A percentile compares a stretch with the other conserved stretches of the same genome.
Conservation (phyloP, 2,329 filamentous ascomycete species). For the Diaporthe nobilis region DNA sequence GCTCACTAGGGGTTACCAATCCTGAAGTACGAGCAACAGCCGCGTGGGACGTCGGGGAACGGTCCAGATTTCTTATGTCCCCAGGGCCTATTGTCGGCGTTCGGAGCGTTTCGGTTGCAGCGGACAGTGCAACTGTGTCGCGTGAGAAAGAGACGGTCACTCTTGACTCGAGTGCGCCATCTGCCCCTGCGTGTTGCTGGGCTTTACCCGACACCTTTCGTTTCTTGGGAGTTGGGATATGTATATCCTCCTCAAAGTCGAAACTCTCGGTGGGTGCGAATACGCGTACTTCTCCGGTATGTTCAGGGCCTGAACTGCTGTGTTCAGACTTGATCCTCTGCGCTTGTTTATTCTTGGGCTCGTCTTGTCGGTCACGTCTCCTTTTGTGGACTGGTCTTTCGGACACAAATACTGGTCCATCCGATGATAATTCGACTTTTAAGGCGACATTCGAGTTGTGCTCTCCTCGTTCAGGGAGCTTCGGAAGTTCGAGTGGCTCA, state of each 20-base stretch:
- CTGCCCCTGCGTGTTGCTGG: background rate
- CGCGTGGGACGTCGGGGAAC: background rate
- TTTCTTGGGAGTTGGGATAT: constrained; percentile 61
- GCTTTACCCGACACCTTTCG: constrained; percentile 35
- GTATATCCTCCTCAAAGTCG: constrained; percentile 68
- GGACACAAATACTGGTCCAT: constrained; percentile 64
- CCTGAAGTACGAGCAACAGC: constrained; percentile 35
- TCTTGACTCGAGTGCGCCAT: background rate
- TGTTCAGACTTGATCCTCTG: constrained; percentile 61
- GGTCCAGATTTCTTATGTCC: background rate
- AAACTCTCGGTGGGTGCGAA: constrained; percentile 68
- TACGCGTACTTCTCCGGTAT: constrained; percentile 46
- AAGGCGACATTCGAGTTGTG: constrained; percentile 46
- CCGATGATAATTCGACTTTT: constrained; percentile 69
- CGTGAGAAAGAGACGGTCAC: background rate
- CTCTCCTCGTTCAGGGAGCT: constrained; percentile 45
- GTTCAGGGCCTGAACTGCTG: constrained; percentile 49
- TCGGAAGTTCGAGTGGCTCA: constrained; percentile 49
- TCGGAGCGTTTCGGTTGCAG: background rate
- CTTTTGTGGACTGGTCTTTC: constrained; percentile 65
- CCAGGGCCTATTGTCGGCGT: background rate
- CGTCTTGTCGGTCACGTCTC: constrained; percentile 51
- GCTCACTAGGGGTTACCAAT: background rate
- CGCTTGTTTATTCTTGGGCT: constrained; percentile 43
- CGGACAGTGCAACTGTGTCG: background rate